Base-by-base conservation (phyloP, 73 alveolate species). In the Paramecium caudatum region DNA sequence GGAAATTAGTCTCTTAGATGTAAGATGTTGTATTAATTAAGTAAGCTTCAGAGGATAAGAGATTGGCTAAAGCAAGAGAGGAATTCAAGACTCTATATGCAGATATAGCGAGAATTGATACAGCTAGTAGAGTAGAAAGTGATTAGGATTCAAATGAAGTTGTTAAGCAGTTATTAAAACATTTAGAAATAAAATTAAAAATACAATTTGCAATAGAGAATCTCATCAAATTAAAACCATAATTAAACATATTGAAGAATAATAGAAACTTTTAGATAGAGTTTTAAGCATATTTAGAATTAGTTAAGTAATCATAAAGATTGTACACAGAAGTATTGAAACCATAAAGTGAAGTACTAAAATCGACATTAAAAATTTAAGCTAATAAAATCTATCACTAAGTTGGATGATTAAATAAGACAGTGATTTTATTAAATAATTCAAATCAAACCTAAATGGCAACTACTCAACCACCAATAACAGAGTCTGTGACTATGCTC, bases 251-350 rank as follows among this genome's bases (percentile, higher is more conserved):
- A 7, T 43, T 55, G 8, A 55, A 55, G 30, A 55, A 55, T 27
- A 55, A 55, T 55, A 55, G 80, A 55, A 55, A 55, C 37, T 55
- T 55, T 55, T 55, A 55, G 30, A 55, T 43, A 1, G 80, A 55
- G 1, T 55, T 55, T 23, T 43, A 55, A 21, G 80, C 80, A 27
- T 55, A 55, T 55, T 5, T 55, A 8, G 80, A 55, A 9, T 55
- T 55, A 55, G 12, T 55, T 4, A 55, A 55, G 30, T 55, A 55
- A 23, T 55, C 80, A 10, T 55, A 55, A 21, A 55, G 30, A 23
- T 55, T 19, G 8, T 37, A 55, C 23, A 27, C 80, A 55, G 80
- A 55, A 23, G 30, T 27, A 55, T 23, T 55, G 45, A 55, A 55
- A 27, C 80, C 80, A 2, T 55, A 55, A 23, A 10, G 10, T 27